Percentiles rank a stretch among this genome's conserved stretches.
Conservation (phyloP, 139 green algal species). For the Coelastrella sp. region DNA sequence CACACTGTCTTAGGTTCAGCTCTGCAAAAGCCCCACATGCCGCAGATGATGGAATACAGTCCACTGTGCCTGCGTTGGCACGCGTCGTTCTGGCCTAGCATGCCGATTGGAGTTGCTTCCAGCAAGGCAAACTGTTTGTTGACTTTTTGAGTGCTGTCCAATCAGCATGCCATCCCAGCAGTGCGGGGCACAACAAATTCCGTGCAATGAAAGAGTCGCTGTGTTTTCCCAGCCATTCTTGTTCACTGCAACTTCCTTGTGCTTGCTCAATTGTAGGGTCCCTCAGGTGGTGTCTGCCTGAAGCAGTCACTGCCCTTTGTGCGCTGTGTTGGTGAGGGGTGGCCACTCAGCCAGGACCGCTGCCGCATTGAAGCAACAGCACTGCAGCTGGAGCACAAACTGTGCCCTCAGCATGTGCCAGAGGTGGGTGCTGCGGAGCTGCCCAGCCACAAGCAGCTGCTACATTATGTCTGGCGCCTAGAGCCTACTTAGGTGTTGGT, state of each 20-base stretch:
- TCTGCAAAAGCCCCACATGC: neutral
- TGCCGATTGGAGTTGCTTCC: too few species aligned
- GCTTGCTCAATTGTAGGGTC: conserved; percentile 64
- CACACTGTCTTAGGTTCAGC: neutral
- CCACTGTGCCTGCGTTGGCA: too few species aligned
- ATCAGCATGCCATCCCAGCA: too few species aligned
- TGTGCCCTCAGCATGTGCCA: conserved; percentile 86
- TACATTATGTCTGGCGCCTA: neutral
- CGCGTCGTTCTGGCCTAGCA: too few species aligned
- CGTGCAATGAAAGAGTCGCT: too few species aligned
- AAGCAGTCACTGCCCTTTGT: conserved; percentile 97
- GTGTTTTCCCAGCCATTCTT: too few species aligned
- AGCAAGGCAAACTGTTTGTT: too few species aligned
- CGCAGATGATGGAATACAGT: too few species aligned
- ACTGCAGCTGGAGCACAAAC: conserved; percentile 68
- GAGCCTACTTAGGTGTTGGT: too few species aligned
- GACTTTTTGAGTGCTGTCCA: too few species aligned
- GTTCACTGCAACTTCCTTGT: neutral
- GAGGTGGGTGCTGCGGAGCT: too few species aligned
- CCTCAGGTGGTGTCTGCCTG: conserved; percentile 77
- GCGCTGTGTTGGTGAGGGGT: conserved; percentile 91
- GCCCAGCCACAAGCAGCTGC: conserved; percentile 28
- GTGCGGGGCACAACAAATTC: too few species aligned
- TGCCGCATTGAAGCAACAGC: conserved; percentile 80
- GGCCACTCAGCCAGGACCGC: conserved; percentile 91